Evolutionary conservation across 1,284 basidiomycete species (phyloP), one percentile per base, ranked within the genome.

Genomic region (Thelephora terrestris): DNA sequence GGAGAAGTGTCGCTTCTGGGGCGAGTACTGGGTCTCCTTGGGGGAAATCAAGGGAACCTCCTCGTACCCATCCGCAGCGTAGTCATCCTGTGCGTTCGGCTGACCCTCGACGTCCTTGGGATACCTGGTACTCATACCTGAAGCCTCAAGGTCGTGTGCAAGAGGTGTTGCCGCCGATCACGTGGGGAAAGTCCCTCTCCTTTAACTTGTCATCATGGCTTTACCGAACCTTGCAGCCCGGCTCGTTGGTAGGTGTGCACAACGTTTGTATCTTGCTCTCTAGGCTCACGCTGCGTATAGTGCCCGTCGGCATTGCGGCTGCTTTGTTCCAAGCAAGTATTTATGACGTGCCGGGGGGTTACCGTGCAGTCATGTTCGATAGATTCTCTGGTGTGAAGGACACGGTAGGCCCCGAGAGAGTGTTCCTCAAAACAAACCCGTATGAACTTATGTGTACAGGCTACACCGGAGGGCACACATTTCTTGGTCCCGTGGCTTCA

Each of bases 311-410:
- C 39, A 66, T 91, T 55, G 84, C 79, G 42, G 71, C 78, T 21
- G 79, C 77, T 9, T 64, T 77, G 21, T 62, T 83, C 43, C 85
- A 92, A 60, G 75, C 88, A 42, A 86, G 90, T 52, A 73, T 95
- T 53, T 96, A 95, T 64, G 92, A 96, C 74, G 92, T 95, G 53
- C 86, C 86, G 16, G 91, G 91, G 61, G 93, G 94, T 43, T 93
- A 86, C 69, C 78, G 90, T 49, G 95, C 96, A 24, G 95, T 99
- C 58, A 93, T 99, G 84, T 99, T 99, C 68, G 95, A 99, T 70
- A 79, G 95, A 60, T 99, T 99, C 68, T 79, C 85, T 49, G 96
- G 96, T 67, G 94, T 98, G 44, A 84, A 84, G 67, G 75, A 84
- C 56, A 69, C 76, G 69, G 90, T 85, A 55, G 54, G 71, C 55